Evolutionary conservation across 192 early-diverging fungal genomes (phyloP).

Genomic region (Dimargaris verticillata): DNA sequence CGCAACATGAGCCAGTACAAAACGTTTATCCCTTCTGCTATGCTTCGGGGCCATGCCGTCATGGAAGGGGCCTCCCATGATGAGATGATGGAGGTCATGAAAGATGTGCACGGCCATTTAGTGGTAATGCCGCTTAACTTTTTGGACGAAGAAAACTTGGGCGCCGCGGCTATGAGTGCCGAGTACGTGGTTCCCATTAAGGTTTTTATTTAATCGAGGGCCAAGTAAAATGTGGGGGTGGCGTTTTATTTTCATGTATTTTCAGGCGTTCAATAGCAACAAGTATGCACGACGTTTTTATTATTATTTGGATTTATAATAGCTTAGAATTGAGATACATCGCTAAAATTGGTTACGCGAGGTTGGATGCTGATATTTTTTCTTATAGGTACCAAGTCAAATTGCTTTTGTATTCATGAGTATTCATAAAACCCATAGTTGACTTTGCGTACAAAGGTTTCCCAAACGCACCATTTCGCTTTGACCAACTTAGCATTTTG

Average conservation of each 20-base stretch:
- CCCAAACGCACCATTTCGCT: too few species aligned
- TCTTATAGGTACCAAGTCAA: too few species aligned
- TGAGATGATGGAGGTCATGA: constrained; percentile 19
- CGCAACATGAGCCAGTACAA: constrained; percentile 38
- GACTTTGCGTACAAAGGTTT: neutral
- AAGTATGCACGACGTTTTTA: neutral
- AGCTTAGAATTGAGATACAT: too few species aligned
- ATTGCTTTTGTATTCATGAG: neutral
- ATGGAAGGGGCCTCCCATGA: constrained; percentile 14
- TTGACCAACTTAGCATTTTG: too few species aligned
- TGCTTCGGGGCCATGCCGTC: constrained; percentile 23
- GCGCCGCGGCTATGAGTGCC: constrained; percentile 27
- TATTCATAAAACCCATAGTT: neutral
- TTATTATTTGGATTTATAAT: neutral
- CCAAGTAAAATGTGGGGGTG: neutral
- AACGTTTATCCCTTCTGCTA: constrained; percentile 22
- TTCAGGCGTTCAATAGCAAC: neutral
- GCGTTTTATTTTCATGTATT: neutral
- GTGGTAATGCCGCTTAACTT: constrained; percentile 31
- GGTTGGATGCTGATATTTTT: too few species aligned
- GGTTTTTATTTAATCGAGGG: constrained; percentile 21
- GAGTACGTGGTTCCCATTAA: constrained; percentile 29
- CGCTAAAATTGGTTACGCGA: too few species aligned
- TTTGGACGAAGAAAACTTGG: constrained; percentile 26
- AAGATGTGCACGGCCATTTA: constrained; percentile 24